These are phyloP conservation scores for Pyrenula massariospora DNA, from an alignment of 495 filamentous ascomycete genomes.

Conservation along the genomic window DNA sequence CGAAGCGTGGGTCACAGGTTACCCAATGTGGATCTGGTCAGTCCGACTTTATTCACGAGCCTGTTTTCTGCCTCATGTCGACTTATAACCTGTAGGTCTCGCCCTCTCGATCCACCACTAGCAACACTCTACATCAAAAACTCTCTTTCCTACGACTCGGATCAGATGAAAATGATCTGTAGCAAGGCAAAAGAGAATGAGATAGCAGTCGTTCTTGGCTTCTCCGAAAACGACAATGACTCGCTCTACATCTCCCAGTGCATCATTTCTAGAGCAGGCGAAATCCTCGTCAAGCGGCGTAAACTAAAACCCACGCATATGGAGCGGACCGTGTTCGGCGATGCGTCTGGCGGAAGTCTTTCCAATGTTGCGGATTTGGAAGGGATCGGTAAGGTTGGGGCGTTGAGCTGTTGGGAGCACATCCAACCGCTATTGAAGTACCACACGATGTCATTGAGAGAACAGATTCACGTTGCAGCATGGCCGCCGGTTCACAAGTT, in stretches of 20 bases:
- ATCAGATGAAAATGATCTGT: constrained; percentile 34
- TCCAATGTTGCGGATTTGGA: constrained; percentile 29
- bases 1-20: constrained; percentile 44
- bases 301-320: constrained; percentile 55
- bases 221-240: constrained; percentile 34
- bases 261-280: constrained; percentile 33
- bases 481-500: constrained; percentile 37
- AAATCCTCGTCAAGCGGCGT: constrained; percentile 28
- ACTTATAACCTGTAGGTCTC: constrained; percentile 19
- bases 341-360: constrained; percentile 31
- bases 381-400: constrained; percentile 28
- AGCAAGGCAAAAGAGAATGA: constrained; percentile 22
- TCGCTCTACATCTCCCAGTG: constrained; percentile 47
- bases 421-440: constrained; percentile 49
- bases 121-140: constrained; percentile 37
- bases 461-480: constrained; percentile 45
- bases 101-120: constrained; percentile 30
- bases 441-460: constrained; percentile 35
- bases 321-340: constrained; percentile 50
- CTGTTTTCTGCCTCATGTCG: neutral
- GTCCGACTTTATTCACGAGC: constrained; percentile 1
- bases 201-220: constrained; percentile 40
- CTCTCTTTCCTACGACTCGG: constrained; percentile 28
- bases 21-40: constrained; percentile 49
- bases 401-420: constrained; percentile 47